A percentile compares a stretch with the other conserved stretches of the same genome.
phyloP scores from a whole-genome alignment of 2,329 filamentous ascomycete species.

The Ophiostoma fasciatum region DNA sequence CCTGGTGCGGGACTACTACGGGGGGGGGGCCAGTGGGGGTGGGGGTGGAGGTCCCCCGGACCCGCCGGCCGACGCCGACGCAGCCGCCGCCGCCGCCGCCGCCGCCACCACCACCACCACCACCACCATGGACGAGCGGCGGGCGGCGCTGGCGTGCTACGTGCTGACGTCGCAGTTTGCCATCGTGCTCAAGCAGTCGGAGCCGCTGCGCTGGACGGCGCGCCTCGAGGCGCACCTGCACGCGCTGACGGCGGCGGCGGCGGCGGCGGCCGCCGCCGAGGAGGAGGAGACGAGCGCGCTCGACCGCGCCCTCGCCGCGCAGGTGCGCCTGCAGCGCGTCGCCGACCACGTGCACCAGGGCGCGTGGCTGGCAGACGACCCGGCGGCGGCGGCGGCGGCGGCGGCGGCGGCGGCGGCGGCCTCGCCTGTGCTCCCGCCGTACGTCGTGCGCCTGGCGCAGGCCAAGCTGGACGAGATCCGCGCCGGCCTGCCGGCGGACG shows the following conservation, averaged over 20 bases:
- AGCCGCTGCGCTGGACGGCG: conserved; percentile 39
- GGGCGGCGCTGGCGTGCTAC: conserved; percentile 32
- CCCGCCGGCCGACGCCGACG: conserved; percentile 8
- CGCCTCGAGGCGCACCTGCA: conserved; percentile 43
- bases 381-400: neutral
- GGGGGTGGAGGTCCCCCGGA: too few relatives aligned
- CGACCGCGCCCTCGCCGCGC: conserved; percentile 32
- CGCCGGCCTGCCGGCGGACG: conserved; percentile 12
- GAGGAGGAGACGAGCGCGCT: too few relatives aligned
- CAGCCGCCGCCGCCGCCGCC: neutral
- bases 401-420: neutral
- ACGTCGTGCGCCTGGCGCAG: conserved; percentile 13
- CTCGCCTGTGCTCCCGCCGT: conserved; percentile 4
- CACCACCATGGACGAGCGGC: conserved; percentile 35
- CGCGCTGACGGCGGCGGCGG: conserved; percentile 27
- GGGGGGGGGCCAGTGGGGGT: too few relatives aligned
- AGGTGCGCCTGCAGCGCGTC: conserved; percentile 26
- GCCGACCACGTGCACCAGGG: conserved; percentile 19
- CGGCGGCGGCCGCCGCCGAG: too few relatives aligned
- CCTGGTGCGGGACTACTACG: conserved; percentile 5
- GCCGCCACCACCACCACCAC: too few relatives aligned
- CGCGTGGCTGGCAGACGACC: conserved; percentile 13
- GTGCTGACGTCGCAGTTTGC: conserved; percentile 19
- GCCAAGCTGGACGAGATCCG: conserved; percentile 15
- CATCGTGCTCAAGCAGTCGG: conserved; percentile 27